A percentile compares a stretch with the other conserved stretches of the same genome.
phyloP scores from a whole-genome alignment of 2,329 filamentous ascomycete genomes.

The Cercospora citrullina region DNA sequence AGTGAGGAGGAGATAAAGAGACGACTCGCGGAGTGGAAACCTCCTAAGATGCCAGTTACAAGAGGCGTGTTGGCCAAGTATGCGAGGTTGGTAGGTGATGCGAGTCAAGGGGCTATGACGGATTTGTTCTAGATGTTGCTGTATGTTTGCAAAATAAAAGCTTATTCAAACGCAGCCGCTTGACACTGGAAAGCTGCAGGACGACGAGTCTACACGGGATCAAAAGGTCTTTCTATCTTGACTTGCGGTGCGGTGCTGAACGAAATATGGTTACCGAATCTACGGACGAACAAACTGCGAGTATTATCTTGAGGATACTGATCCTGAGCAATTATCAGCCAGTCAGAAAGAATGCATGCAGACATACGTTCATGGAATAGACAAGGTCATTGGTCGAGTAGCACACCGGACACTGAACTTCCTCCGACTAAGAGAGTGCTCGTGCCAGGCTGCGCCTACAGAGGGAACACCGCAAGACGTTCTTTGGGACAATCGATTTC shows the following conservation, averaged over 20 bases:
- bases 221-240: background rate
- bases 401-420: background rate
- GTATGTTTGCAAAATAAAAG: background rate
- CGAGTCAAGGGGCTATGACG: conserved; percentile 86
- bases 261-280: background rate
- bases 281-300: background rate
- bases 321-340: background rate
- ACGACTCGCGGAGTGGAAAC: conserved; percentile 66
- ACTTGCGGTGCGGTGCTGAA: background rate
- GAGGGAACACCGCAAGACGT: background rate
- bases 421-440: background rate
- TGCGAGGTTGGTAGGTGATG: conserved; percentile 81
- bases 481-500: background rate
- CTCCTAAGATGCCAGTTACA: conserved; percentile 70
- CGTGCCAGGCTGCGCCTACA: background rate
- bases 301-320: background rate
- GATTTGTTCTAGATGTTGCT: conserved; percentile 58
- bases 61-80: conserved; percentile 90
- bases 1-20: conserved; percentile 68
- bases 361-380: background rate
- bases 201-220: background rate
- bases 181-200: background rate
- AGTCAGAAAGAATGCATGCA: background rate
- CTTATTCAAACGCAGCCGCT: background rate
- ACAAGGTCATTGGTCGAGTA: background rate